Evolutionary conservation across 2,329 filamentous ascomycete genomes (phyloP).

Genomic region (Colletotrichum theobromicola): DNA sequence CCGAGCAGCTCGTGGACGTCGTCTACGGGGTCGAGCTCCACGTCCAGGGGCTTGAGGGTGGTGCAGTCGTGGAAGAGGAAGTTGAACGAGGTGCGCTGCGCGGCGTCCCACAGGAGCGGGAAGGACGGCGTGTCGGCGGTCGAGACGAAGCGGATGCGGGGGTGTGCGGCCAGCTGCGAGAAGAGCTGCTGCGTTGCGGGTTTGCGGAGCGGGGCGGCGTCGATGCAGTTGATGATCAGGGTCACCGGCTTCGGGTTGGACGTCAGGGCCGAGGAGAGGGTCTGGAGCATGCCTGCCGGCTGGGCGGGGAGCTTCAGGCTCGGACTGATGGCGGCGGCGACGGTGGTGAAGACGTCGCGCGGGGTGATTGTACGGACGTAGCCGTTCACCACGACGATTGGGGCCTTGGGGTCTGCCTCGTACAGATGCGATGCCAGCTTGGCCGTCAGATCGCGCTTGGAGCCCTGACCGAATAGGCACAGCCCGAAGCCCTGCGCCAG

Average conservation of each 20-base stretch:
- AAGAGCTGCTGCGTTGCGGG: slow-evolving; percentile 73
- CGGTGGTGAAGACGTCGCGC: slow-evolving; percentile 71
- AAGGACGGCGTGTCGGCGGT: slow-evolving; percentile 91
- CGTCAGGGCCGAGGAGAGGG: slow-evolving; percentile 67
- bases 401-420: slow-evolving; percentile 50
- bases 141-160: slow-evolving; percentile 73
- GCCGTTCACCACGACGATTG: slow-evolving; percentile 86
- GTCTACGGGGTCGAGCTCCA: slow-evolving; percentile 84
- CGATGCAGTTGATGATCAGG: slow-evolving; percentile 85
- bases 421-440: slow-evolving; percentile 77
- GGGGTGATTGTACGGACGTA: slow-evolving; percentile 72
- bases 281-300: slow-evolving; percentile 71
- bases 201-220: slow-evolving; percentile 78
- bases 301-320: slow-evolving; percentile 60
- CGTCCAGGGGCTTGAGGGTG: slow-evolving; percentile 77
- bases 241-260: slow-evolving; percentile 57
- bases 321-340: slow-evolving; percentile 68
- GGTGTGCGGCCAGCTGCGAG: slow-evolving; percentile 76
- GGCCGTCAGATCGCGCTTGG: slow-evolving; percentile 78
- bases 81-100: slow-evolving; percentile 80
- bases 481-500: slow-evolving; percentile 85
- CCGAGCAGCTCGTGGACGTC: slow-evolving; percentile 88
- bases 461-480: slow-evolving; percentile 92
- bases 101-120: slow-evolving; percentile 86
- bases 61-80: slow-evolving; percentile 95